phyloP scores from a whole-genome alignment of 164 flowering plant genomes.

The Stephania yunnanensis region DNA sequence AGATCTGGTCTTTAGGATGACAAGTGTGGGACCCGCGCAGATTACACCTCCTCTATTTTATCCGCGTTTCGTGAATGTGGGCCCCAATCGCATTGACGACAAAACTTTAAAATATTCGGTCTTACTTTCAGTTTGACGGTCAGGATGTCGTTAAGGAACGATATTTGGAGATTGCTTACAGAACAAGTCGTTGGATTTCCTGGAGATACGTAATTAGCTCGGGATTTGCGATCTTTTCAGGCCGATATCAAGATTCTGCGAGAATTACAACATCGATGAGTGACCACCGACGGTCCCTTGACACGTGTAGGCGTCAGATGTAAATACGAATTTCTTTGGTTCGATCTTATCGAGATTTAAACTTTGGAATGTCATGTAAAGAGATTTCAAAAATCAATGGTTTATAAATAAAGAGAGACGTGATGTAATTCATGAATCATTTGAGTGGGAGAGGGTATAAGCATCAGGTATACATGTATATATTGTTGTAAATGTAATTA shows the following conservation, averaged over 20 bases:
- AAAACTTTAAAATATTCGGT: background rate
- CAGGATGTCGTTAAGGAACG: background rate
- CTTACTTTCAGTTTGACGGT: background rate
- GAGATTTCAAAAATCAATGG: no score
- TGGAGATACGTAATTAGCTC: background rate
- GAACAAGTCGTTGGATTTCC: background rate
- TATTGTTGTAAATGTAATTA: no score
- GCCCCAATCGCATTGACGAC: background rate
- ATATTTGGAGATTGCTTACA: background rate
- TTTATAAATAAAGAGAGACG: background rate
- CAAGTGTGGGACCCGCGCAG: background rate
- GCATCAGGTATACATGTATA: background rate
- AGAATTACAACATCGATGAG: no score
- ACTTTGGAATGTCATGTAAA: background rate
- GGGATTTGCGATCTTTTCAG: background rate
- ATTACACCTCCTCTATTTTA: background rate
- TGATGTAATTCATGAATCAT: background rate
- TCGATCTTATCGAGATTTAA: background rate
- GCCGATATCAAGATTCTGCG: background rate
- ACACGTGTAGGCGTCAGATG: background rate
- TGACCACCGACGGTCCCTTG: background rate
- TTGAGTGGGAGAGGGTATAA: background rate
- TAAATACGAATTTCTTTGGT: background rate
- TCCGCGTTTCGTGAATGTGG: background rate
- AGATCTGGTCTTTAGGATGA: background rate